Evolutionary conservation across 306 rosid genomes (phyloP), one percentile per base, ranked within the genome.

Genomic region (Citrullus colocynthis): DNA sequence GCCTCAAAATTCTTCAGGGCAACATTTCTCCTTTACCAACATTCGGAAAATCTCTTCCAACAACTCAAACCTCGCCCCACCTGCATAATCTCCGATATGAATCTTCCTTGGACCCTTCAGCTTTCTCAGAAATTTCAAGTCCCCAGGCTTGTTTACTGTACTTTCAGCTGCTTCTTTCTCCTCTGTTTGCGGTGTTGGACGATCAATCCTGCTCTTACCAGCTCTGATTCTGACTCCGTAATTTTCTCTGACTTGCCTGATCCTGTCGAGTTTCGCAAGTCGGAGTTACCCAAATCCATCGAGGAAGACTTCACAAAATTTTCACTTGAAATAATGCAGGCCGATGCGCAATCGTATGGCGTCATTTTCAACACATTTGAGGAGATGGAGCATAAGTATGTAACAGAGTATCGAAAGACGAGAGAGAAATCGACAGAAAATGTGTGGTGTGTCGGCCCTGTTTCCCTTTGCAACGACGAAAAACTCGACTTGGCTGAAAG

Each of bases 11-110:
- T 66, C 73, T 18, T 3, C 16, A 66, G 16, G n/a, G 52, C 16
- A 5, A 7, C 8, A 4, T 9, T 57, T 49, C 62, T 81, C 57
- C 81, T 92, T 1, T 86, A 82, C 11, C 61, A 82, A 20, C 86
- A 83, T 2, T 89, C 84, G 0, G 89, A 86, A 30, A 49, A 80
- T 12, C 13, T 83, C 71, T 83, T 90, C 8, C 24, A 75, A 4
- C 73, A 66, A 15, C 78, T 91, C 0, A 75, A 42, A n/a, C 91
- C 91, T 0, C 78, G 58, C 10, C 97, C 97, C 17, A 77, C 60
- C 76, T 88, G 90, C 86, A 86, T 91, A n/a, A 86, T 91, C 61
- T 88, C 96, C 21, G 93, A 89, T 57, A 73, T 84, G 32, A 1
- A 85, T 39, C 69, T 93, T 51, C 83, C 91, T 2, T 86, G 83